Evolutionary conservation across 495 filamentous ascomycete species (phyloP).

Genomic region (Rusavskia elegans): DNA sequence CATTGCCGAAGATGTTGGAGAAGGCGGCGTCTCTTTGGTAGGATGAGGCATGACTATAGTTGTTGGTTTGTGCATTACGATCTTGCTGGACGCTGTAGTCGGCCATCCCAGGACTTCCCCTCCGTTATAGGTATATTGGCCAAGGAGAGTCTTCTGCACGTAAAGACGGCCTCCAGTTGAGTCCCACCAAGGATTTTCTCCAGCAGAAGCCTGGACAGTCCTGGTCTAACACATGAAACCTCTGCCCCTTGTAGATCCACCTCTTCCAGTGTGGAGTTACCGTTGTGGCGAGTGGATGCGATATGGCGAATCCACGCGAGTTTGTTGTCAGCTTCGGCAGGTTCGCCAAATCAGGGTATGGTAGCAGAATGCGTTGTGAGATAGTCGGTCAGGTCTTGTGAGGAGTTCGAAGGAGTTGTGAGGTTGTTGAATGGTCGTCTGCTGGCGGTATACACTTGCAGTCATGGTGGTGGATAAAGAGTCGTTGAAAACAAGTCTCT

Average conservation of each 20-base stretch:
- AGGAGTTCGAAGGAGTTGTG: background rate
- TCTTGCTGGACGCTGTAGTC: constrained; percentile 65
- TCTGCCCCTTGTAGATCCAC: too few species aligned
- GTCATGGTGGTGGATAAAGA: too few species aligned
- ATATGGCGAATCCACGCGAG: too few species aligned
- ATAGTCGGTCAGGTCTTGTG: background rate
- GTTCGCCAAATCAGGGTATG: too few species aligned
- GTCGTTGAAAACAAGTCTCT: background rate
- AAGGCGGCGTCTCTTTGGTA: constrained; percentile 88
- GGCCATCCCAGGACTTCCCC: constrained; percentile 41
- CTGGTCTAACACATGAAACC: too few species aligned
- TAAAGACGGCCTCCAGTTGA: background rate
- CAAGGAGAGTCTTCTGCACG: background rate
- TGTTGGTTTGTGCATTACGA: constrained; percentile 48
- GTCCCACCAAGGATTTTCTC: too few species aligned
- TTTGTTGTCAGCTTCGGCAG: too few species aligned
- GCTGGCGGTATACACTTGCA: too few species aligned
- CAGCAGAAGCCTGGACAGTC: too few species aligned
- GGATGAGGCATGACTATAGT: constrained; percentile 53
- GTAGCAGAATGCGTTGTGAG: too few species aligned
- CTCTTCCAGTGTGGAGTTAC: too few species aligned
- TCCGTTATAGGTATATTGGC: background rate
- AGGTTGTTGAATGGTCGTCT: background rate
- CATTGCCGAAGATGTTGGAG: constrained; percentile 85
- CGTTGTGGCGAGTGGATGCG: too few species aligned